Evolutionary conservation across 306 rosid genomes (phyloP).

Genomic region (Arachis stenosperma): DNA sequence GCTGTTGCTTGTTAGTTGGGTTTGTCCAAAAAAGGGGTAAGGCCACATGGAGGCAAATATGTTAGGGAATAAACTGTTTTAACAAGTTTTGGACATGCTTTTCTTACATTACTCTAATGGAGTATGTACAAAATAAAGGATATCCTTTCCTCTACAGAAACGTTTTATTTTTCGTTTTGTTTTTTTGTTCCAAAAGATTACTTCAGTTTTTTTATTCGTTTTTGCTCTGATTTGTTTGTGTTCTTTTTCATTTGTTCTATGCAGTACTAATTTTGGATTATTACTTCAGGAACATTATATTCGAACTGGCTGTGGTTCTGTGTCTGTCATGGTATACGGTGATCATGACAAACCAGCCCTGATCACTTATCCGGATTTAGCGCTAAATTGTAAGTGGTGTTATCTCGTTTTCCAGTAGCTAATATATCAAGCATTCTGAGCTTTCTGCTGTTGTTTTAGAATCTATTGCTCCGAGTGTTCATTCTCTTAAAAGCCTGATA

Average conservation of each 20-base stretch:
- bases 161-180: constrained; percentile 12
- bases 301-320: constrained; percentile 83
- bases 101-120: constrained; percentile 40
- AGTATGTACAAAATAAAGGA: constrained; percentile 35
- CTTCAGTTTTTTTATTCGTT: constrained; percentile 10
- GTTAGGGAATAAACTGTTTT: constrained; percentile 46
- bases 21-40: constrained; percentile 45
- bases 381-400: constrained; percentile 69
- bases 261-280: constrained; percentile 13
- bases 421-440: neutral
- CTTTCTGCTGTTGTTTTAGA: neutral
- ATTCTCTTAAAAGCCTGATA: constrained; percentile 13
- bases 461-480: constrained; percentile 3
- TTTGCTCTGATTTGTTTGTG: constrained; percentile 8
- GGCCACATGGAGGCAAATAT: constrained; percentile 62
- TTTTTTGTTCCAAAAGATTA: constrained; percentile 5
- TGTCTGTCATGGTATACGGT: constrained; percentile 83
- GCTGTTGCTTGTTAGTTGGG: constrained; percentile 46
- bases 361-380: constrained; percentile 91
- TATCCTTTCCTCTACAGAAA: constrained; percentile 37
- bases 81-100: constrained; percentile 40
- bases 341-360: constrained; percentile 88
- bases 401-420: constrained; percentile 6
- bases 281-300: constrained; percentile 72
- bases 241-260: constrained; percentile 6